Evolutionary conservation across 345 rosid species (phyloP).

Genomic region (Citrus reticulata): DNA sequence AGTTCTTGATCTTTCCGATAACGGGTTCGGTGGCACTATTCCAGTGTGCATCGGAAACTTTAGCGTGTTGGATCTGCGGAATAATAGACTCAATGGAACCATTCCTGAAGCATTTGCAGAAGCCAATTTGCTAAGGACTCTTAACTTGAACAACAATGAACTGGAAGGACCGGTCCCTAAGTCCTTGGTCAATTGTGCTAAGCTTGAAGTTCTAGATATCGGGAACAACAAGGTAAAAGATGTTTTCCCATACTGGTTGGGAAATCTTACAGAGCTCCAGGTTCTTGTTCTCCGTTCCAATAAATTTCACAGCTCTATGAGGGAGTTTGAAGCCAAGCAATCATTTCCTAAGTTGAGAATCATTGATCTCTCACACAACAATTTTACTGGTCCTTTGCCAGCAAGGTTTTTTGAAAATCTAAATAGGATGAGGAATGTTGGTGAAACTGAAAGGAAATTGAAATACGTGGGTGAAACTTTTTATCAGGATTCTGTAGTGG

Average conservation of each 20-base stretch:
- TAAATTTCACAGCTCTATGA: neutral
- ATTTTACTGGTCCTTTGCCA: slow-evolving; percentile 5
- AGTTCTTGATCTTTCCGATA: neutral
- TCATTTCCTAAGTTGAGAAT: slow-evolving; percentile 1
- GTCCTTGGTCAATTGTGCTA: neutral
- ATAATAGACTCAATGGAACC: neutral
- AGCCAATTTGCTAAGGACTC: neutral
- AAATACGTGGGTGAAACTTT: neutral
- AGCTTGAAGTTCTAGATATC: neutral
- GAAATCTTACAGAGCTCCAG: neutral
- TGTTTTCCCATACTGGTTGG: neutral
- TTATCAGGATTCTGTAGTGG: neutral
- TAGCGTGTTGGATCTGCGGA: neutral
- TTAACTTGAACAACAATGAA: neutral
- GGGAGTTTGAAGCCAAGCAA: no score
- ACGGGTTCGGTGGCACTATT: slow-evolving; percentile 4
- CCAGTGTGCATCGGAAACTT: neutral
- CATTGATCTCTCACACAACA: slow-evolving; percentile 7
- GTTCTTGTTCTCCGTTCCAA: neutral
- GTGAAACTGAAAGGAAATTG: neutral
- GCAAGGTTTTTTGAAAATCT: neutral
- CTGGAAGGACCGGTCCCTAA: neutral
- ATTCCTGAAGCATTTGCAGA: neutral
- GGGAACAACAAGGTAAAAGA: neutral
- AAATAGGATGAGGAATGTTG: neutral